Base-by-base conservation (phyloP, 116 monocot genomes). In the Papilionanthe hybrid region DNA sequence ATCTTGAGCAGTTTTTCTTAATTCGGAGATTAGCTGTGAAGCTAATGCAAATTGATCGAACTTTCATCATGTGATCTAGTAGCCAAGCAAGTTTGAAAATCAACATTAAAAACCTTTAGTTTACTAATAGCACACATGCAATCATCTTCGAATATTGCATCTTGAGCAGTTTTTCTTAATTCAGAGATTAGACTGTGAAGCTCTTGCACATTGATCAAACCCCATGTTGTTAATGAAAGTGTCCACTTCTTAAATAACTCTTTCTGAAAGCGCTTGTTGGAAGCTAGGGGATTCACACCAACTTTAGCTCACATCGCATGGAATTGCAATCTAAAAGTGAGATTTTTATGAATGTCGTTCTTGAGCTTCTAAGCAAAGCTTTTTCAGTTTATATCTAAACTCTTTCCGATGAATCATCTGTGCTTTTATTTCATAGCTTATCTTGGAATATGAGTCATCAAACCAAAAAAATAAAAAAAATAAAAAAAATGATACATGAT, bases 291-390 rank as follows among this genome's bases (percentile, higher is more conserved):
- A 80, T 95, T 92, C 44, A 95, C 95, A 75, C 95, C 95, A 73
- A 95, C 85, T 84, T 92, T 92, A 32, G 95, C 92, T 81, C 95
- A 95, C 95, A 95, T 95, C 82, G 92, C 89, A 79, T 95, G 95
- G 60, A 95, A 95, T 53, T 95, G 95, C 66, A 90, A 78, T 83
- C 95, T 92, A 85, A 95, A 95, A 77, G 83, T 87, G 78, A 92
- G 95, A 32, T 95, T 87, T 81, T 95, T 95, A 53, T 87, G 85
- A 27, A 95, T 95, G 58, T 95, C 95, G 88, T 83, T 89, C 94
- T 94, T n/a, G n/a, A n/a, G n/a, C n/a, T n/a, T n/a, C n/a, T n/a
- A n/a, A n/a, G n/a, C n/a, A n/a, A n/a, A n/a, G n/a, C n/a, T n/a
- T n/a, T n/a, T n/a, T n/a, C n/a, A n/a, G n/a, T n/a, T n/a, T n/a